Evolutionary conservation across 2,329 filamentous ascomycete genomes (phyloP), one percentile per base, ranked within the genome.

Genomic region (Aulographum hederae): DNA sequence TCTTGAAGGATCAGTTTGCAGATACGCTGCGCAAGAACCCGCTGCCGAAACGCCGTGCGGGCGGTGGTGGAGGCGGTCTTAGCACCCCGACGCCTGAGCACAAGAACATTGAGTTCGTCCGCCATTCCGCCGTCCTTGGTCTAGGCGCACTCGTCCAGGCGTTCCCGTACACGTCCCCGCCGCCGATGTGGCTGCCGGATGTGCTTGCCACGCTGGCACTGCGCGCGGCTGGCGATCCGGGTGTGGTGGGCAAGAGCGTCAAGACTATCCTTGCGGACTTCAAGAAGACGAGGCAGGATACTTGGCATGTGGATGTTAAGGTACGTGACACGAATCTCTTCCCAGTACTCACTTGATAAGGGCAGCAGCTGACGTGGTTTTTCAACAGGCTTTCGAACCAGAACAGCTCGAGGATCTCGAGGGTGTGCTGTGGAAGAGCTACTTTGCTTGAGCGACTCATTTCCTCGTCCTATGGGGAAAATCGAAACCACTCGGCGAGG

Each of bases 261-360:
- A 98, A 98, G 66, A 69, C 68, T 13, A 85, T 94, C 21, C 61
- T 98, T 41, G 84, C 84, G 38, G 91, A 98, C 47, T 98, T 98
- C 65, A 98, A 98, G 63, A 98, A 98, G 69, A 98, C 89, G 28
- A 74, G 89, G 51, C 89, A 98, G 54, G 89, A 98, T 61, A 98
- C 86, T 42, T 98, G 89, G 89, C 77, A 77, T 46, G 86, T 93
- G 37, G 89, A 98, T 59, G 81, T 93, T 44, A 95, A 93, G 78
- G 89, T 93, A 59, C 54, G 71, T 56, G 34, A 12, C 16, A 25
- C n/a, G 8, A 8, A 10, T 20, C 10, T 14, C 23, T 32, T 32
- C 30, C 12, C 14, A 13, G 27, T 18, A 14, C 13, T 17, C 15
- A 14, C 29, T 16, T 16, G 34, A 44, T 47, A 42, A 48, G 39